phyloP scores from a whole-genome alignment of 306 rosid species.

The Lathyrus sativus region DNA sequence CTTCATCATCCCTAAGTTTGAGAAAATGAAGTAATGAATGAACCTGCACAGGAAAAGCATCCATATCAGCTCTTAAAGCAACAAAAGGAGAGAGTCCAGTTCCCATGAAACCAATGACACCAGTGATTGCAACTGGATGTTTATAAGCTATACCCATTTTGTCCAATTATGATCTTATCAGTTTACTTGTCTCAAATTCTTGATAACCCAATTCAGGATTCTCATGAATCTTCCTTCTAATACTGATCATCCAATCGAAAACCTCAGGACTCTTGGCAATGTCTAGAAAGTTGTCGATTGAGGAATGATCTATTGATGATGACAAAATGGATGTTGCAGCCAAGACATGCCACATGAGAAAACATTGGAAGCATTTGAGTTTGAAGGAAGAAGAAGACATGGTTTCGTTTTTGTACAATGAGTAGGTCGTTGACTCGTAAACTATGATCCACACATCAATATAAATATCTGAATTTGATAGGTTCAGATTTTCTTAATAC shows the following conservation, averaged over 20 bases:
- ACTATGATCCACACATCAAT: not conserved
- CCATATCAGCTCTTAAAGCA: slow-evolving; percentile 95
- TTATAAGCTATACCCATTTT: slow-evolving; percentile 59
- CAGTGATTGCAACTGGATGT: slow-evolving; percentile 73
- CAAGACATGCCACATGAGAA: slow-evolving; percentile 45
- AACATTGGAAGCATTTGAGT: slow-evolving; percentile 33
- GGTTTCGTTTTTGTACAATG: not conserved
- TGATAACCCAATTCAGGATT: slow-evolving; percentile 77
- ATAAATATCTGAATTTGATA: no score
- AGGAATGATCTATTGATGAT: not conserved
- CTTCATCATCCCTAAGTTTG: no score
- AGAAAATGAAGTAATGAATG: not conserved
- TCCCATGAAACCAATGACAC: slow-evolving; percentile 77
- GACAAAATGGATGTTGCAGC: slow-evolving; percentile 28
- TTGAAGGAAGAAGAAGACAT: slow-evolving; percentile 32
- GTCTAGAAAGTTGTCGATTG: slow-evolving; percentile 48
- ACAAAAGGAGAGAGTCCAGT: slow-evolving; percentile 76
- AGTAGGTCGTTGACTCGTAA: not conserved
- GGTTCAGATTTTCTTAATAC: no score
- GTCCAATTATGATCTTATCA: slow-evolving; percentile 71
- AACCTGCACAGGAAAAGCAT: slow-evolving; percentile 89
- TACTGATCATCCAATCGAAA: slow-evolving; percentile 77
- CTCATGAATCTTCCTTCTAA: slow-evolving; percentile 85
- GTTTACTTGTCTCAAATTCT: slow-evolving; percentile 79
- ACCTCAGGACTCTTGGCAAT: slow-evolving; percentile 54